These are phyloP conservation scores for Hypoxylon sp. DNA, from an alignment of 2,329 filamentous ascomycete genomes.

Conservation along the genomic window DNA sequence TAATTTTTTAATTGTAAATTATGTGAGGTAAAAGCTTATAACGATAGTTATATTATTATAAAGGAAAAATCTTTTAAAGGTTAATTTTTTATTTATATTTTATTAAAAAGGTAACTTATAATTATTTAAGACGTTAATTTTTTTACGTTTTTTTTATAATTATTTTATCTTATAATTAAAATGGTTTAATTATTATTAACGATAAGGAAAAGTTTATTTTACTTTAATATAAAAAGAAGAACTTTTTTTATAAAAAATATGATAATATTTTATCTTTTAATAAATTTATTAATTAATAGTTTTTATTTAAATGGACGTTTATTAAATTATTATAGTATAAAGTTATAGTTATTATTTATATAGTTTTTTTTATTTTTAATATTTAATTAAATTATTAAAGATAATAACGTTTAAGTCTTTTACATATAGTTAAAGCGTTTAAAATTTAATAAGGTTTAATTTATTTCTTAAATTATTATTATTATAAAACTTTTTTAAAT, in stretches of 20 bases:
- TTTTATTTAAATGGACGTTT: neutral
- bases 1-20: neutral
- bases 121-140: too few species aligned
- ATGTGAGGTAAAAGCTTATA: neutral
- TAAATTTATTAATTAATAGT: neutral
- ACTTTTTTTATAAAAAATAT: neutral
- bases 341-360: neutral
- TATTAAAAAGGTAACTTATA: neutral
- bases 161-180: neutral
- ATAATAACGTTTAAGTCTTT: neutral
- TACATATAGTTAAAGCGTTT: too few species aligned
- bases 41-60: neutral
- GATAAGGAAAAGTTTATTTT: neutral
- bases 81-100: neutral
- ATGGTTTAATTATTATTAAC: neutral
- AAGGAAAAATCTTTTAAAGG: neutral
- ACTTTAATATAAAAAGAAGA: neutral
- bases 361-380: neutral
- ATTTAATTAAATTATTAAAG: neutral
- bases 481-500: too few species aligned
- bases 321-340: neutral
- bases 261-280: neutral
- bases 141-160: neutral
- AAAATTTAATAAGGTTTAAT: too few species aligned
- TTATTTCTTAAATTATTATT: too few species aligned